phyloP scores from a whole-genome alignment of 139 green algal genomes.

The Auxenochlorella pyrenoidosa region DNA sequence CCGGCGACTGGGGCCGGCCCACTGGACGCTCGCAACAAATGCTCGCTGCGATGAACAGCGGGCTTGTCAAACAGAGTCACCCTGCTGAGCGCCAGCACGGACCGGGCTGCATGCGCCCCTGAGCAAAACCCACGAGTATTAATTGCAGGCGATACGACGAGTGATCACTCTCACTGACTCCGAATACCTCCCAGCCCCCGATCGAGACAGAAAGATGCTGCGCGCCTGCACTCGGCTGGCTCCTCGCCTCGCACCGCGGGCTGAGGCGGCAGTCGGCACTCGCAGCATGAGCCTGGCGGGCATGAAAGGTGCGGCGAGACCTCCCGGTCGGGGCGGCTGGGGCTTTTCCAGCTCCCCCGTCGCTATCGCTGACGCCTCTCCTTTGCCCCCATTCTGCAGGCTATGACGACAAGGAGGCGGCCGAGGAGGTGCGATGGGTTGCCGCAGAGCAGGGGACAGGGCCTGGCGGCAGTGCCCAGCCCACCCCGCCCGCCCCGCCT shows the following conservation, averaged over 20 bases:
- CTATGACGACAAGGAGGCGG: slow-evolving; percentile 45
- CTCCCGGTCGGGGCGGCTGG: too few species aligned
- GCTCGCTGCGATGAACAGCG: background rate
- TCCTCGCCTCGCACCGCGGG: slow-evolving; percentile 5
- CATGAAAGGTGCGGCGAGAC: slow-evolving; percentile 22
- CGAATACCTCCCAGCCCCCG: too few species aligned
- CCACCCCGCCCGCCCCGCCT: background rate
- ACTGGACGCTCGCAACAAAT: background rate
- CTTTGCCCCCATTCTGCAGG: background rate
- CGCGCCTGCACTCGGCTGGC: background rate
- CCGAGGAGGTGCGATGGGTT: slow-evolving; percentile 38
- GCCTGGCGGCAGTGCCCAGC: background rate
- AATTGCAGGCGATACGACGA: background rate
- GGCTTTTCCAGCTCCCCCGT: background rate
- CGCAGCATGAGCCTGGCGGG: slow-evolving; percentile 27
- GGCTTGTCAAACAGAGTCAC: background rate
- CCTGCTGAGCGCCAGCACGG: background rate
- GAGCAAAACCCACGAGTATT: background rate
- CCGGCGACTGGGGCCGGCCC: background rate
- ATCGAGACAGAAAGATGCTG: slow-evolving; percentile 16
- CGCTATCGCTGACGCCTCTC: background rate
- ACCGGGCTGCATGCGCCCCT: background rate
- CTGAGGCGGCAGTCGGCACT: background rate
- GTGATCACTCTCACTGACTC: background rate
- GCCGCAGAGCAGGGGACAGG: too few species aligned